Conservation (phyloP, 257 asterid genomes). For the Nicotiana sylvestris region DNA sequence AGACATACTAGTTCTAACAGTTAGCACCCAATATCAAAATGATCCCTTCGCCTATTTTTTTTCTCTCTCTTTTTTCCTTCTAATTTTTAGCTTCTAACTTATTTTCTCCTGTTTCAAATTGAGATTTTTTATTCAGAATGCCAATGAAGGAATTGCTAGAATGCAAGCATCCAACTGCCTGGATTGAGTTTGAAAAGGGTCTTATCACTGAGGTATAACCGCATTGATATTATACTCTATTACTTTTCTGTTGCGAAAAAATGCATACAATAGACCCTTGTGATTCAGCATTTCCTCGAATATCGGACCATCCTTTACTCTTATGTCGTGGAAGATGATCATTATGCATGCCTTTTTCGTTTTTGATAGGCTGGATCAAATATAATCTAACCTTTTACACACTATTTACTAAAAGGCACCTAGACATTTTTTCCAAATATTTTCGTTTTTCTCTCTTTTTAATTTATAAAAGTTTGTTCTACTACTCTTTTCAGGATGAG, state of each 20-base stretch:
- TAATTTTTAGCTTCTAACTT: background rate
- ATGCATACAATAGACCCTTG: no score
- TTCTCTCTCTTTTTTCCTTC: background rate
- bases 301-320: no score
- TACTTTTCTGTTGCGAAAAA: background rate
- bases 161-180: conserved; percentile 89
- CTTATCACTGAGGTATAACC: conserved; percentile 66
- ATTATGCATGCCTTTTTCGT: background rate
- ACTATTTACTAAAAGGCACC: background rate
- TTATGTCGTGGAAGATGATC: background rate
- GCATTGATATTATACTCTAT: no score
- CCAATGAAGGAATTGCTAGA: conserved; percentile 81
- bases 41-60: no score
- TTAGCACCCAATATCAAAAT: no score
- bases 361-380: background rate
- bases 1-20: no score
- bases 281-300: no score
- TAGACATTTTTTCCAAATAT: background rate
- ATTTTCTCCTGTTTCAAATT: conserved; percentile 13
- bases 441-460: background rate
- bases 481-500: conserved; percentile 50
- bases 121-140: conserved; percentile 59
- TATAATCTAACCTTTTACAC: background rate
- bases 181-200: conserved; percentile 93
- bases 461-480: background rate